Evolutionary conservation across 352 stramenopile species (phyloP).

Genomic region (Pythium utonaiense): DNA sequence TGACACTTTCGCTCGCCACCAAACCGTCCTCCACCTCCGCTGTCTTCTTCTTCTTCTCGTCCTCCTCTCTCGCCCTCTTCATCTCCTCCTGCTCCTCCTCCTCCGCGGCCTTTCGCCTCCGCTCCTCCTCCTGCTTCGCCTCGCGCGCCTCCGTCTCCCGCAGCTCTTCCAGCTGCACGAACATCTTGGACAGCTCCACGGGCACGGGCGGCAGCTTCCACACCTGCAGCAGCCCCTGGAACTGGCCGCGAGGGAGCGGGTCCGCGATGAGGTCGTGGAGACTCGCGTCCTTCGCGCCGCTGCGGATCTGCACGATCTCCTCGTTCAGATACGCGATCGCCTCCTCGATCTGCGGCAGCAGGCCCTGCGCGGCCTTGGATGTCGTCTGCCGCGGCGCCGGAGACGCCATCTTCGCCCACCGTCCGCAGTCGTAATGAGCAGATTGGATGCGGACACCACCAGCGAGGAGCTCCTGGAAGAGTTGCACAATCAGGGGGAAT

Average conservation of each 20-base stretch:
- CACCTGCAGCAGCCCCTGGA: constrained; percentile 40
- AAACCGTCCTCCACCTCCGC: background rate
- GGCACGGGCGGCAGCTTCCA: constrained; percentile 40
- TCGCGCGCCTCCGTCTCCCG: constrained; percentile 16
- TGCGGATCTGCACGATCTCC: constrained; percentile 43
- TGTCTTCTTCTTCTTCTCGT: background rate
- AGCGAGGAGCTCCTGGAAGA: background rate
- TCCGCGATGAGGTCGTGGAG: constrained; percentile 37
- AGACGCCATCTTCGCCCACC: constrained; percentile 6
- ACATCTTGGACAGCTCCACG: constrained; percentile 35
- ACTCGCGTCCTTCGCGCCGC: constrained; percentile 32
- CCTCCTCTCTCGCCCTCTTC: constrained; percentile 1
- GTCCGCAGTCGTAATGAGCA: too few relatives aligned
- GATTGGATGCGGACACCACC: too few relatives aligned
- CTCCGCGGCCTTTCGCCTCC: background rate
- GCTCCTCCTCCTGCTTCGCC: constrained; percentile 12
- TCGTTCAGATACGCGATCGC: constrained; percentile 52
- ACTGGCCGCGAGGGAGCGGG: constrained; percentile 42
- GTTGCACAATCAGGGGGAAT: background rate
- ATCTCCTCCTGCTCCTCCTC: constrained; percentile 5
- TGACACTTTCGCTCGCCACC: background rate
- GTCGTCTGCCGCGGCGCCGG: constrained; percentile 18
- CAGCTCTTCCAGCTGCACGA: constrained; percentile 39
- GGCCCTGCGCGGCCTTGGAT: constrained; percentile 21
- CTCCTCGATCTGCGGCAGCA: constrained; percentile 52